phyloP scores from a whole-genome alignment of 495 filamentous ascomycete genomes.

The Aspergillus coremiiformis region DNA sequence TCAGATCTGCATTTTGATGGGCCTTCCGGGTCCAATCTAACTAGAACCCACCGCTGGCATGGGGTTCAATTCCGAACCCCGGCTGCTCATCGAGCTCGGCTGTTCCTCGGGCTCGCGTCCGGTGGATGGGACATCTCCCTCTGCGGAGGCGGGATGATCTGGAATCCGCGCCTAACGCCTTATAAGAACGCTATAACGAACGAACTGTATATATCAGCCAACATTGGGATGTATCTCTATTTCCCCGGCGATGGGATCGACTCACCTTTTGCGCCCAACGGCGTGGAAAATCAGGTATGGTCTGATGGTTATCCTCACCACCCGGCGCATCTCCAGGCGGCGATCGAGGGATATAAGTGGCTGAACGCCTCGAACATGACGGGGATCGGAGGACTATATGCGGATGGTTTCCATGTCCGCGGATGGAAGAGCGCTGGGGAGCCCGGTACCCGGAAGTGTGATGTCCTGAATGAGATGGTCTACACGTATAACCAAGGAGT shows the following conservation, averaged over 20 bases:
- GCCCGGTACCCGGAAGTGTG: slow-evolving; percentile 55
- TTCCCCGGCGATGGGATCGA: slow-evolving; percentile 72
- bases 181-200: slow-evolving; percentile 99
- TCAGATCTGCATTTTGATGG: slow-evolving; percentile 52
- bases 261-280: slow-evolving; percentile 51
- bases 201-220: slow-evolving; percentile 78
- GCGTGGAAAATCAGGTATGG: slow-evolving; percentile 3
- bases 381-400: slow-evolving; percentile 67
- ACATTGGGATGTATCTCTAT: slow-evolving; percentile 83
- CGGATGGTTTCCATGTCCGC: slow-evolving; percentile 85
- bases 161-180: slow-evolving; percentile 73
- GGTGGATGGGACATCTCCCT: slow-evolving; percentile 75
- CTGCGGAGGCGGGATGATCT: slow-evolving; percentile 87
- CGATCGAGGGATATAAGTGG: slow-evolving; percentile 76
- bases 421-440: slow-evolving; percentile 46
- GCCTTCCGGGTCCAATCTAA: slow-evolving; percentile 5
- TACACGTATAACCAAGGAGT: slow-evolving; percentile 98
- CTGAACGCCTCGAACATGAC: slow-evolving; percentile 74
- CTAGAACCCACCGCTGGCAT: slow-evolving; percentile 49
- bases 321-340: slow-evolving; percentile 57
- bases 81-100: slow-evolving; percentile 77
- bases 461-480: slow-evolving; percentile 76
- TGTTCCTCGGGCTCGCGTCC: slow-evolving; percentile 82
- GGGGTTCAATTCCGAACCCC: slow-evolving; percentile 66
- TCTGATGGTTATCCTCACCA: slow-evolving; percentile 46